phyloP scores from a whole-genome alignment of 495 filamentous ascomycete species.

The Haplographium delicatum region DNA sequence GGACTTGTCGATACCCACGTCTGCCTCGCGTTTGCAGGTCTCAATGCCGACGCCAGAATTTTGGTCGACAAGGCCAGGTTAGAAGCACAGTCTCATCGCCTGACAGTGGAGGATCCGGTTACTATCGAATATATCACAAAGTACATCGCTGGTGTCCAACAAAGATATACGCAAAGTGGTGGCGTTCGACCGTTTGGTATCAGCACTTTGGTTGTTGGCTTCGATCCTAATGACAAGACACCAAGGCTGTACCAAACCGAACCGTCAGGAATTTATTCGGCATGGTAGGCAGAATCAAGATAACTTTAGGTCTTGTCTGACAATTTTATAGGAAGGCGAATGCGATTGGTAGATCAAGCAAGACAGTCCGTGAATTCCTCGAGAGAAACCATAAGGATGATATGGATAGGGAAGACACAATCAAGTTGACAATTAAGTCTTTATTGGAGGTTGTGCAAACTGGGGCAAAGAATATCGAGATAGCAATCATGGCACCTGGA shows the following conservation, averaged over 20 bases:
- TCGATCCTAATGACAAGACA: constrained; percentile 81
- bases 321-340: constrained; percentile 82
- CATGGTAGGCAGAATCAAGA: constrained; percentile 60
- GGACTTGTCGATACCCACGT: constrained; percentile 90
- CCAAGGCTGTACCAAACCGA: constrained; percentile 96
- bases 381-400: constrained; percentile 97
- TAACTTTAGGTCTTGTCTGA: constrained; percentile 1
- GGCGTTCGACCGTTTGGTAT: constrained; percentile 97
- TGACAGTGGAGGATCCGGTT: constrained; percentile 97
- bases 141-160: constrained; percentile 94
- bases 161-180: constrained; percentile 96
- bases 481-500: constrained; percentile 96
- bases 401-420: constrained; percentile 94
- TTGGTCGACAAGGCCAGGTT: constrained; percentile 94
- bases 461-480: constrained; percentile 99
- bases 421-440: constrained; percentile 95
- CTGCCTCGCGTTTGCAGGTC: constrained; percentile 91
- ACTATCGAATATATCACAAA: constrained; percentile 99
- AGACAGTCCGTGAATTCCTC: constrained; percentile 96
- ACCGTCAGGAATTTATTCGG: constrained; percentile 96
- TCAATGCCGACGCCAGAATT: constrained; percentile 96
- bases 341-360: constrained; percentile 95
- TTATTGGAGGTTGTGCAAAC: constrained; percentile 97
- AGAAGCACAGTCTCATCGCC: constrained; percentile 93
- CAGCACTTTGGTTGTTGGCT: constrained; percentile 94